Conservation (phyloP, 306 rosid species). For the Quercus aquifolioides region DNA sequence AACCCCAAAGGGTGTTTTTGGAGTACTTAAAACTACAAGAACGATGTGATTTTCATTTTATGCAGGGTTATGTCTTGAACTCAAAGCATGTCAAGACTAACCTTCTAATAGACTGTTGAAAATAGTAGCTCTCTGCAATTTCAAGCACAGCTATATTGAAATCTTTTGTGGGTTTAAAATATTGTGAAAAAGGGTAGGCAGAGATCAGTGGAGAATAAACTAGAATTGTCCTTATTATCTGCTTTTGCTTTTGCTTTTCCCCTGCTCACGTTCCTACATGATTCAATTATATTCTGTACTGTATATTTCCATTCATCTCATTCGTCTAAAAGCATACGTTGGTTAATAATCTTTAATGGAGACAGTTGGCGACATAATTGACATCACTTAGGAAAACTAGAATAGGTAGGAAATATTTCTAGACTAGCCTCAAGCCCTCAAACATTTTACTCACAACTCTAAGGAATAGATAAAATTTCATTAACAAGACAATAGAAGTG, state of each 20-base stretch:
- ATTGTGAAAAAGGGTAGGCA: constrained; percentile 3
- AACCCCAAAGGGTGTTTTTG: not conserved
- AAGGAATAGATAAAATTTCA: not conserved
- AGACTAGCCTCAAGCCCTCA: not conserved
- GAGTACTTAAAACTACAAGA: not conserved
- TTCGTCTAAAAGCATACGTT: not conserved
- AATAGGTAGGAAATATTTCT: not conserved
- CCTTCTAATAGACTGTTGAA: no score
- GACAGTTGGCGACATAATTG: not conserved
- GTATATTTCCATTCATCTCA: not conserved
- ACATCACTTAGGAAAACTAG: not conserved
- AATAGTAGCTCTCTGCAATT: no score
- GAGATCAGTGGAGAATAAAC: constrained; percentile 19
- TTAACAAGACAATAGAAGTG: not conserved
- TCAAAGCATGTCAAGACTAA: no score
- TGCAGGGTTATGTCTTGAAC: not conserved
- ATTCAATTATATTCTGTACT: not conserved
- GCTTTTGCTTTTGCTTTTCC: not conserved
- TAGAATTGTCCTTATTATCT: not conserved
- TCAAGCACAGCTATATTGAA: not conserved
- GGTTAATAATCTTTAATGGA: not conserved
- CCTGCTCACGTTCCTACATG: not conserved
- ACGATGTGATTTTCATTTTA: not conserved
- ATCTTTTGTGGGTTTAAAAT: not conserved
- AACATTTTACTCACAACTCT: not conserved